phyloP scores from a whole-genome alignment of 2,329 filamentous ascomycete genomes.

The Colletotrichum scovillei region DNA sequence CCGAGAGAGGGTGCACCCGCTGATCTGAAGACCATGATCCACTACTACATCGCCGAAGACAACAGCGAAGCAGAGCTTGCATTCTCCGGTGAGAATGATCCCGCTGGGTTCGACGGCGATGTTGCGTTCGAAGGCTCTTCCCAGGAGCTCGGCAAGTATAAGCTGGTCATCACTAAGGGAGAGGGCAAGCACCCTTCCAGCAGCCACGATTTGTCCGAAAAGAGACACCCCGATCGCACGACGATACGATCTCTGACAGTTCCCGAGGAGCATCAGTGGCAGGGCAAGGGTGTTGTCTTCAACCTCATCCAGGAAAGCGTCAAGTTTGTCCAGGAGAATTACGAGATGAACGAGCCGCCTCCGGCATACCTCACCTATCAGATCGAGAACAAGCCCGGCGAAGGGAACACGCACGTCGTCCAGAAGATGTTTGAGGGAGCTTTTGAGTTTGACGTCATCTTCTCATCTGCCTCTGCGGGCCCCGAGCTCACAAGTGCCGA shows the following conservation, averaged over 20 bases:
- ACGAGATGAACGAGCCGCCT: slow-evolving; percentile 71
- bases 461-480: slow-evolving; percentile 68
- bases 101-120: slow-evolving; percentile 64
- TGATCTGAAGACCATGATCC: slow-evolving; percentile 78
- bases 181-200: slow-evolving; percentile 69
- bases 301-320: slow-evolving; percentile 64
- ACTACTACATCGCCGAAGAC: slow-evolving; percentile 87
- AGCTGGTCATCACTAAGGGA: slow-evolving; percentile 80
- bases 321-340: slow-evolving; percentile 60
- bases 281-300: slow-evolving; percentile 76
- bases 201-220: slow-evolving; percentile 73
- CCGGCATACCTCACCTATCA: slow-evolving; percentile 90
- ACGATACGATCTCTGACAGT: slow-evolving; percentile 78
- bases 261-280: slow-evolving; percentile 81
- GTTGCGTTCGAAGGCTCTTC: slow-evolving; percentile 79
- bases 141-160: slow-evolving; percentile 80
- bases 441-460: slow-evolving; percentile 95
- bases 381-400: slow-evolving; percentile 73
- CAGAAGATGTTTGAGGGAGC: slow-evolving; percentile 91
- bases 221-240: slow-evolving; percentile 81
- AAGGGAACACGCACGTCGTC: slow-evolving; percentile 86
- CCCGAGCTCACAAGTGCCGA: slow-evolving; percentile 68
- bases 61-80: slow-evolving; percentile 74
- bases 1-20: slow-evolving; percentile 76
- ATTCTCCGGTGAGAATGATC: slow-evolving; percentile 63